Conservation (phyloP, 495 filamentous ascomycete genomes). For the Penicillium maclennaniae region DNA sequence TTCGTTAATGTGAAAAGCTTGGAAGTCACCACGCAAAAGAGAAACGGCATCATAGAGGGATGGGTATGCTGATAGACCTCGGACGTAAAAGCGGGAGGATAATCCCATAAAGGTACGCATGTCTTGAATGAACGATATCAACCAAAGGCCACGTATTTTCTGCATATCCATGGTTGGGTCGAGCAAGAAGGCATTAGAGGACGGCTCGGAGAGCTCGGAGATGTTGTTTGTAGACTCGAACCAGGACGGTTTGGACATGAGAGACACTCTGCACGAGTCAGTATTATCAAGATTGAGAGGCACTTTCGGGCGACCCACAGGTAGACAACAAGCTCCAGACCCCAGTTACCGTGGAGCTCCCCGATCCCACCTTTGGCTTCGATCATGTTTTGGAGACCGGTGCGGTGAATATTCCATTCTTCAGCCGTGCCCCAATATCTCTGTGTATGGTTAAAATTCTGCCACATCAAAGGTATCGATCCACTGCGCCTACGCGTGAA, state of each 20-base stretch:
- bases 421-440: constrained; percentile 30
- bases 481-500: not conserved
- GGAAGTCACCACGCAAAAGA: constrained; percentile 17
- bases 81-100: constrained; percentile 10
- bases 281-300: not conserved
- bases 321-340: constrained; percentile 25
- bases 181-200: not conserved
- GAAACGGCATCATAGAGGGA: constrained; percentile 18
- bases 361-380: constrained; percentile 24
- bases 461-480: not conserved
- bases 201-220: constrained; percentile 5
- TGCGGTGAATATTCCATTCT: constrained; percentile 27
- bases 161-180: constrained; percentile 18
- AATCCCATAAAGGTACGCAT: constrained; percentile 28
- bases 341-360: constrained; percentile 23
- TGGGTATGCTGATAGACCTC: constrained; percentile 13
- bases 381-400: constrained; percentile 28
- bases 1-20: not conserved
- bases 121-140: constrained; percentile 32
- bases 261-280: constrained; percentile 14
- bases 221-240: constrained; percentile 24
- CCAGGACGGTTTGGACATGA: constrained; percentile 30
- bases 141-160: constrained; percentile 27
- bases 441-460: constrained; percentile 6
- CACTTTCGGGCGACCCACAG: constrained; percentile 14